These are phyloP conservation scores for Aspergillus carlsbadensis DNA, from an alignment of 495 filamentous ascomycete species.

Conservation along the genomic window DNA sequence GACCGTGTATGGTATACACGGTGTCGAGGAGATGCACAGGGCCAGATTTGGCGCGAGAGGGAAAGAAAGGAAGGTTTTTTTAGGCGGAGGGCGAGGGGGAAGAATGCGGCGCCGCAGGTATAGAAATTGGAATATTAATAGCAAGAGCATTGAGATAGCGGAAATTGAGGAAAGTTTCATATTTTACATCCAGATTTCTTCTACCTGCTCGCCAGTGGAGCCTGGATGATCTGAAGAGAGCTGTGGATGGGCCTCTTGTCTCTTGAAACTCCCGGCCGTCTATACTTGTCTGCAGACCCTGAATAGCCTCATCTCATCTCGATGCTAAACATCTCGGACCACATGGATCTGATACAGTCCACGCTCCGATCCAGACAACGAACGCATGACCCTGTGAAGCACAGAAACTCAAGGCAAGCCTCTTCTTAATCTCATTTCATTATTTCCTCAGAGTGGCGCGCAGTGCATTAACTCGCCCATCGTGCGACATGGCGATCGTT, in stretches of 20 bases:
- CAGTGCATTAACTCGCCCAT: background rate
- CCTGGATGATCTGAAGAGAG: conserved; percentile 37
- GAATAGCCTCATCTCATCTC: conserved; percentile 1
- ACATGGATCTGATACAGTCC: conserved; percentile 4
- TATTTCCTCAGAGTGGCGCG: background rate
- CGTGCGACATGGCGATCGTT: conserved; percentile 3
- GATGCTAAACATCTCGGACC: background rate
- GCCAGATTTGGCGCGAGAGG: background rate
- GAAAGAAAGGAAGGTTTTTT: background rate
- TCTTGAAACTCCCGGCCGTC: background rate
- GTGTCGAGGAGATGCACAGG: too few relatives aligned
- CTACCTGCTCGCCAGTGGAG: conserved; percentile 29
- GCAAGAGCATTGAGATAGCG: background rate
- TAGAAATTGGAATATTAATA: conserved; percentile 10
- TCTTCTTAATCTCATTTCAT: background rate
- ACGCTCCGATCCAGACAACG: background rate
- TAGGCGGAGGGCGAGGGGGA: background rate
- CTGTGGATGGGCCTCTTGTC: conserved; percentile 5
- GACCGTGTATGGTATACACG: background rate
- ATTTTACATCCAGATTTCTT: conserved; percentile 10
- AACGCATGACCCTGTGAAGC: conserved; percentile 1
- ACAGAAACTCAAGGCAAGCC: background rate
- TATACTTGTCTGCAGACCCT: background rate
- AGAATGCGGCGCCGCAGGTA: background rate
- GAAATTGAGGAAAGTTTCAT: conserved; percentile 13